Base-by-base conservation (phyloP, 768 basidiomycete genomes). In the Auricularia heimuer region DNA sequence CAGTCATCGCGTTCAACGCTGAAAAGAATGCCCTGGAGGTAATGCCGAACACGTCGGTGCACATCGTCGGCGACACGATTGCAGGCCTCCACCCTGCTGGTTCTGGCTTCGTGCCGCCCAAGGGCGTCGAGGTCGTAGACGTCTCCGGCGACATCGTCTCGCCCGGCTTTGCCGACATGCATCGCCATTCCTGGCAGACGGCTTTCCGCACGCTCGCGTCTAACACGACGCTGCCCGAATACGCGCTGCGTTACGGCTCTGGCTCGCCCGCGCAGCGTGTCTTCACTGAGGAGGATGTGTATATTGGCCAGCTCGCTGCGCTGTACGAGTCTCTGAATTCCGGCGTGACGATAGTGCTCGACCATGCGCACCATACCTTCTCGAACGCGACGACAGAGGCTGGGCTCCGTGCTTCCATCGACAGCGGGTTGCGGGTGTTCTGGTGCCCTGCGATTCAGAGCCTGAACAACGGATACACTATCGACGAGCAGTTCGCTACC, bases 91-190 rank as follows among this genome's bases (percentile, higher is more conserved):
- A 34, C 58, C 65, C 54, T 56, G 69, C 64, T 69, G 73, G n/a
- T n/a, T 14, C 24, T 12, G 68, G 33, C 24, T 60, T 67, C 6
- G 65, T 45, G 8, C 56, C 34, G 24, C 56, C 56, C 3, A 12
- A 64, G 4, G 69, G 67, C 14, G 68, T 70, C 14, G 69, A 70
- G 35, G 70, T 74, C 29, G 66, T 75, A 58, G 70, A 75, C 68
- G 72, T 71, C 62, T 47, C 36, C 2, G 65, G 68, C 62, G 71
- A 73, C 62, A 74, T 73, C 69, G 70, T 75, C 4, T 66, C 73
- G 1, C 74, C 74, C 8, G 74, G 74, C 3, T 71, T 74, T 60
- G 65, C 74, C 24, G 74, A 75, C 62, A 74, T 72, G 1, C 74
- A 75, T 65, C 63, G 74, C 4, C 65, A 65, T 29, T 14, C 29